A percentile compares a stretch with the other conserved stretches of the same genome.
These are phyloP conservation scores for Thelonectria olida DNA, from an alignment of 2,329 filamentous ascomycete genomes.

Conservation along the genomic window DNA sequence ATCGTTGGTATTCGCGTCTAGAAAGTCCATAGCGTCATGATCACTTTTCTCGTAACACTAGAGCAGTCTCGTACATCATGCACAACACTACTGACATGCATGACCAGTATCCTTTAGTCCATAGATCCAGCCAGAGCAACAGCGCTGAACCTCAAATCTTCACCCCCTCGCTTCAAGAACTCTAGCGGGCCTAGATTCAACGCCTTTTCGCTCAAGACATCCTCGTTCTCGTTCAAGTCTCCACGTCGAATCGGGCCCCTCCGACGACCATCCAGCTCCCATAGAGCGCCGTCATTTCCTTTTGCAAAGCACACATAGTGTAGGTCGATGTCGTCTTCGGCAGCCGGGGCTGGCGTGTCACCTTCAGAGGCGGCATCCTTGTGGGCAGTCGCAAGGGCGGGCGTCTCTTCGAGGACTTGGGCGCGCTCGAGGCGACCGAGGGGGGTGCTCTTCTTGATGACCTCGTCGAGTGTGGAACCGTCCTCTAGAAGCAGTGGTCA, in stretches of 20 bases:
- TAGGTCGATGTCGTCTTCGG: slow-evolving; percentile 85
- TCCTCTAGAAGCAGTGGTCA: slow-evolving; percentile 45
- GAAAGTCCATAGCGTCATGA: not conserved
- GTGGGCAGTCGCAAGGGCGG: slow-evolving; percentile 81
- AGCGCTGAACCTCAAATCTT: slow-evolving; percentile 67
- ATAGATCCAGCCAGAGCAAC: slow-evolving; percentile 63
- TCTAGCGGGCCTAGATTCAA: slow-evolving; percentile 72
- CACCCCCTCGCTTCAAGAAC: slow-evolving; percentile 65
- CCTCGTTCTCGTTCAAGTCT: slow-evolving; percentile 66
- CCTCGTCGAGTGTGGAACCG: slow-evolving; percentile 66
- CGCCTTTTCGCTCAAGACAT: slow-evolving; percentile 79
- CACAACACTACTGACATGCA: too few relatives aligned
- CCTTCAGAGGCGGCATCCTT: slow-evolving; percentile 78
- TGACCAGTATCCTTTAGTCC: too few relatives aligned
- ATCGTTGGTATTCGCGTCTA: not conserved
- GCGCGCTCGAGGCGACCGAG: slow-evolving; percentile 74
- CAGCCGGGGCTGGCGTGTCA: slow-evolving; percentile 80
- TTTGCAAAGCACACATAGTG: slow-evolving; percentile 98
- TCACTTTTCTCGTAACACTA: not conserved
- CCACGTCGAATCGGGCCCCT: slow-evolving; percentile 68
- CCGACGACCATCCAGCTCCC: slow-evolving; percentile 68
- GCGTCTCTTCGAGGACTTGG: slow-evolving; percentile 78
- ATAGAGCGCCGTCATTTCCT: slow-evolving; percentile 68
- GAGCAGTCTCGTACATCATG: not conserved
- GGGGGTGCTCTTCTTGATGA: slow-evolving; percentile 76